These are phyloP conservation scores for Ulota crispa DNA, from an alignment of 225 moss, liverwort and hornwort genomes.

Conservation along the genomic window DNA sequence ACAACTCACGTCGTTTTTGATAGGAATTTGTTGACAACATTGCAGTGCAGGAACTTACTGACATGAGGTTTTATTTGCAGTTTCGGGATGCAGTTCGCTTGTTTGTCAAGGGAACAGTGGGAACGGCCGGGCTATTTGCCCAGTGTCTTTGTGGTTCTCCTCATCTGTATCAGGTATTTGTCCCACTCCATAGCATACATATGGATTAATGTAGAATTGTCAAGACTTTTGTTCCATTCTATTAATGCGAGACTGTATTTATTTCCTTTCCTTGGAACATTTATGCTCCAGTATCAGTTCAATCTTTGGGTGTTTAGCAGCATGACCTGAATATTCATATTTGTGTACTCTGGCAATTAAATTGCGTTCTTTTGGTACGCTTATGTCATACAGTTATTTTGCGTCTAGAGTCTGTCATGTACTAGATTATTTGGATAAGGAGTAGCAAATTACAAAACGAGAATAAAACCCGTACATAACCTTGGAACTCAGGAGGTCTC, in stretches of 20 bases:
- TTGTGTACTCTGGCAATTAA: background rate
- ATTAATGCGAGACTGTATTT: background rate
- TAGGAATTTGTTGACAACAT: background rate
- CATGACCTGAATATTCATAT: background rate
- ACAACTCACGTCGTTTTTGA: background rate
- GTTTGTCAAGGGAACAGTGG: conserved; percentile 85
- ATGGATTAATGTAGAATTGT: background rate
- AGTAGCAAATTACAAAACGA: background rate
- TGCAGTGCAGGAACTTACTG: conserved; percentile 7
- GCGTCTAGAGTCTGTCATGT: background rate
- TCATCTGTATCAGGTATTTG: conserved; percentile 73
- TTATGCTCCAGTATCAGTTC: background rate
- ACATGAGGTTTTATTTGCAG: conserved; percentile 39
- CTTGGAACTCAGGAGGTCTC: background rate
- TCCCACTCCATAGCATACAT: conserved; percentile 17
- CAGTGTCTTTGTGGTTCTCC: conserved; percentile 92
- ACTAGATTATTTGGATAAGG: background rate
- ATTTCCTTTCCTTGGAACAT: background rate
- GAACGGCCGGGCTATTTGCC: conserved; percentile 73
- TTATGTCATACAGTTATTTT: background rate
- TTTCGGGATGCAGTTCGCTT: conserved; percentile 79
- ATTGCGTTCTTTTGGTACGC: background rate
- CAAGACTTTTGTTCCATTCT: background rate
- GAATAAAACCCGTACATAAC: background rate
- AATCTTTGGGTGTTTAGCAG: background rate